Base-by-base conservation (phyloP, 768 basidiomycete genomes). In the Lentinus brumalis region DNA sequence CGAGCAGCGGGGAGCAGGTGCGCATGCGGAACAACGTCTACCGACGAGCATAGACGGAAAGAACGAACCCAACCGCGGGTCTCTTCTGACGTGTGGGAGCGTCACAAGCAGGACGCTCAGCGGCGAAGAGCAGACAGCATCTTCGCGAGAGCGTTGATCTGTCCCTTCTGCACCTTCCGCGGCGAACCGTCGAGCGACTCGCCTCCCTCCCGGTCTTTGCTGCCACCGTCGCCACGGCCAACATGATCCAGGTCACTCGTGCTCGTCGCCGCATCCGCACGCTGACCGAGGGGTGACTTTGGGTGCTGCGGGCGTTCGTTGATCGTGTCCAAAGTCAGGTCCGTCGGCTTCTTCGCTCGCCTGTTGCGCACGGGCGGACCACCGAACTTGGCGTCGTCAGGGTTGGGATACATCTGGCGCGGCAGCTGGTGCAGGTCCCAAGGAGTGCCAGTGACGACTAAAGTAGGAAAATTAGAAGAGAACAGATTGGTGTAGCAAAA, bases 81-180 rank as follows among this genome's bases (percentile, higher is more conserved):
- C 49, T 12, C 21, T 26, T 45, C 45, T 31, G 29, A 44, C 30
- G 56, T 31, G 57, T 56, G 35, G 53, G 54, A 56, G 59, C 52
- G 38, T 30, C 5, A 38, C 46, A 29, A 18, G 31, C 29, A 18
- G 30, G 56, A 14, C 59, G 49, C 53, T 67, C 64, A 90, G 69
- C 87, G 87, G 69, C 89, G 81, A 75, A 92, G 74, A 53, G 89
- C 89, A 59, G 87, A 92, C 60, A 95, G 78, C 91, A 96, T 92
- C 86, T 95, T 95, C 59, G 93, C 93, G 68, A 96, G 79, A 44
- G 91, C 84, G 69, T 88, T 87, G 77, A 94, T 94, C 79, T 95
- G 94, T 50, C 89, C 91, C 75, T 88, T 94, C 78, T 92, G 88
- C 69, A 91, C 88, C 77, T 90, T 93, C 82, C 91, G 77, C 53